Evolutionary conservation across 2,329 filamentous ascomycete genomes (phyloP).

Genomic region (Cryphonectria carpinicola): DNA sequence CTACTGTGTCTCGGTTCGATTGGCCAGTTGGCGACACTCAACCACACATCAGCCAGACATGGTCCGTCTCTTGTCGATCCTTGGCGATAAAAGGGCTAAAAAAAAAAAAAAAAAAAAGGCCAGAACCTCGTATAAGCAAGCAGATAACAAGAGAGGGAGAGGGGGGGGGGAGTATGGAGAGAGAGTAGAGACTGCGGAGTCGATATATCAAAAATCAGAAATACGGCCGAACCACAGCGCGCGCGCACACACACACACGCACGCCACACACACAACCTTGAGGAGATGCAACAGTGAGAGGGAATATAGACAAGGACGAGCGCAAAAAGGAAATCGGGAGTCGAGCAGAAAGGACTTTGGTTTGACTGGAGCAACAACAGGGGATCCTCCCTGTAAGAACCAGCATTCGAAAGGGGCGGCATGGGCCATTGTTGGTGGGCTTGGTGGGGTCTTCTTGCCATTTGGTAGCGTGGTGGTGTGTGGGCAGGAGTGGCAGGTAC

Average conservation of each 20-base stretch:
- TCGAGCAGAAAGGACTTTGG: slow-evolving; percentile 9
- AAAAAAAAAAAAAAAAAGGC: not conserved
- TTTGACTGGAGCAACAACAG: slow-evolving; percentile 15
- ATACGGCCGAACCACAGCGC: not conserved
- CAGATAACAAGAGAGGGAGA: not conserved
- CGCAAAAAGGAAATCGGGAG: slow-evolving; percentile 12
- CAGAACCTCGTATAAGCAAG: not conserved
- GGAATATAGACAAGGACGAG: slow-evolving; percentile 14
- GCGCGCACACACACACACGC: not conserved
- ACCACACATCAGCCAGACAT: slow-evolving; percentile 26
- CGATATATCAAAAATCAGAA: slow-evolving; percentile 14
- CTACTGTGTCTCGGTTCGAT: slow-evolving; percentile 9
- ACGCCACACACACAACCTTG: not conserved
- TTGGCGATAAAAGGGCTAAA: not conserved
- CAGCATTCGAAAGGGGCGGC: slow-evolving; percentile 23
- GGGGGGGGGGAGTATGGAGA: not conserved
- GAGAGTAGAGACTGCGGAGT: slow-evolving; percentile 14
- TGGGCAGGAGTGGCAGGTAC: not conserved
- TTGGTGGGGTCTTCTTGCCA: slow-evolving; percentile 8
- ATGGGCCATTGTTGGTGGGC: slow-evolving; percentile 9
- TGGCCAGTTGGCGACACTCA: slow-evolving; percentile 22
- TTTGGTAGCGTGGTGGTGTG: not conserved
- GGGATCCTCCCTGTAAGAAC: not conserved
- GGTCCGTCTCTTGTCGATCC: slow-evolving; percentile 14
- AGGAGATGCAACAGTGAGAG: slow-evolving; percentile 26